Conservation (phyloP, 257 asterid species). For the Petunia secreta region DNA sequence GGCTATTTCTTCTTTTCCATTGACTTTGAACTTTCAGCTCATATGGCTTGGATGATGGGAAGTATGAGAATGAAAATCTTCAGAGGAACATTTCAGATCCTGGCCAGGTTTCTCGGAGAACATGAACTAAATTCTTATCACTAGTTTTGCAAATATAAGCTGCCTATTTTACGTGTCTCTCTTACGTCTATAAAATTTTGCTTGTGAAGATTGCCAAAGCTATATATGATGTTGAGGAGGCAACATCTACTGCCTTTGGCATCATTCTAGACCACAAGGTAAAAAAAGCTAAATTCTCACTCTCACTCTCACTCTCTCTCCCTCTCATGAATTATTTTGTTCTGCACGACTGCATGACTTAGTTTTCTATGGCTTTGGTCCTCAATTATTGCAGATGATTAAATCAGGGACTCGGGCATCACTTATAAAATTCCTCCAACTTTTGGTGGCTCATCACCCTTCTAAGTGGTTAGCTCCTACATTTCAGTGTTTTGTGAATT, state of each 20-base stretch:
- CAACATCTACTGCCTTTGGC: slow-evolving; percentile 77
- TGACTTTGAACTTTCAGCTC: slow-evolving; percentile 52
- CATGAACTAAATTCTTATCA: background rate
- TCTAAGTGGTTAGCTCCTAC: slow-evolving; percentile 66
- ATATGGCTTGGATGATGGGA: slow-evolving; percentile 71
- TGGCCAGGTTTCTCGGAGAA: slow-evolving; percentile 62
- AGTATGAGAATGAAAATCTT: slow-evolving; percentile 75
- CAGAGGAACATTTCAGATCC: slow-evolving; percentile 62
- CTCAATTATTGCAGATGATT: slow-evolving; percentile 66
- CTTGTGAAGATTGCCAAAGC: slow-evolving; percentile 74
- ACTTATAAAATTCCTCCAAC: slow-evolving; percentile 76
- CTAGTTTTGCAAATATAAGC: background rate
- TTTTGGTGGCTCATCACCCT: slow-evolving; percentile 95
- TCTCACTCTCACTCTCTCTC: background rate
- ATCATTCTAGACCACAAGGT: slow-evolving; percentile 79
- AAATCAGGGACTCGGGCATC: slow-evolving; percentile 69
- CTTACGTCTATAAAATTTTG: slow-evolving; percentile 37
- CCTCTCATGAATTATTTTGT: background rate
- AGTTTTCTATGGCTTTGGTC: slow-evolving; percentile 22
- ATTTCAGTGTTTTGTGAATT: background rate
- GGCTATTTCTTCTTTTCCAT: slow-evolving; percentile 5
- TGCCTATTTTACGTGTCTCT: slow-evolving; percentile 23
- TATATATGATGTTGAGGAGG: slow-evolving; percentile 92
- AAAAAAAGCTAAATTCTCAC: slow-evolving; percentile 18
- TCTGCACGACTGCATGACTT: slow-evolving; percentile 9